These are phyloP conservation scores for Eucommia ulmoides DNA, from an alignment of 257 asterid genomes.

Conservation along the genomic window DNA sequence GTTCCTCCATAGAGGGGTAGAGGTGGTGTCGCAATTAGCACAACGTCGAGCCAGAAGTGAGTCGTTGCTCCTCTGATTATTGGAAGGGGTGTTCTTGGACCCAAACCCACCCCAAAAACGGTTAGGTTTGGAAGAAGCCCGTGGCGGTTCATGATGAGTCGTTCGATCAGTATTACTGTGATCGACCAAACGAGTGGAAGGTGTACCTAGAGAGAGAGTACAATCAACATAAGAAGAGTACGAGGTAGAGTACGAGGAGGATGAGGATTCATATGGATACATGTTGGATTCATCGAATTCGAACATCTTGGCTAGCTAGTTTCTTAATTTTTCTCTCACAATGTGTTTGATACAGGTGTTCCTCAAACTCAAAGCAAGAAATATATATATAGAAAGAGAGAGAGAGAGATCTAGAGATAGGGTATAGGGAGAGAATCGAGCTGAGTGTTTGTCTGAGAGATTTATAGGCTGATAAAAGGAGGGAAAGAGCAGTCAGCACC, in stretches of 20 bases:
- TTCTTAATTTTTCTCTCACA: too few relatives aligned
- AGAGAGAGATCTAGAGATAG: constrained; percentile 30
- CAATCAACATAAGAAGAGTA: constrained; percentile 59
- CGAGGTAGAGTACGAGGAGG: constrained; percentile 16
- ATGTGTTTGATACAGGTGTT: too few relatives aligned
- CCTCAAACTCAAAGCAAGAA: too few relatives aligned
- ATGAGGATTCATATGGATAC: too few relatives aligned
- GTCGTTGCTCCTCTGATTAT: constrained; percentile 24
- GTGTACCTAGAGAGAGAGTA: constrained; percentile 83
- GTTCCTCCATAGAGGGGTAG: constrained; percentile 96
- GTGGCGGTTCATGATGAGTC: constrained; percentile 14
- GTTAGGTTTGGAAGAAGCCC: constrained; percentile 44
- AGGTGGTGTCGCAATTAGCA: constrained; percentile 88
- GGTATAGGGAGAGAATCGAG: constrained; percentile 49
- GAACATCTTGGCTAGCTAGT: too few relatives aligned
- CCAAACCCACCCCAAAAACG: constrained; percentile 69
- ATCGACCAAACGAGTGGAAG: constrained; percentile 54
- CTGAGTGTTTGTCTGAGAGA: constrained; percentile 23
- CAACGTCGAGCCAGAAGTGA: constrained; percentile 79
- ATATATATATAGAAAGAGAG: too few relatives aligned
- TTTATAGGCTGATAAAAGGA: constrained; percentile 30
- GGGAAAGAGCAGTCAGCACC: constrained; percentile 37
- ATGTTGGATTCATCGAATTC: constrained; percentile 20
- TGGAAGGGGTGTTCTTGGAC: constrained; percentile 17
- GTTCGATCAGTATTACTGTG: constrained; percentile 4